phyloP scores from a whole-genome alignment of 495 filamentous ascomycete species.

The Daldinia concentrica region DNA sequence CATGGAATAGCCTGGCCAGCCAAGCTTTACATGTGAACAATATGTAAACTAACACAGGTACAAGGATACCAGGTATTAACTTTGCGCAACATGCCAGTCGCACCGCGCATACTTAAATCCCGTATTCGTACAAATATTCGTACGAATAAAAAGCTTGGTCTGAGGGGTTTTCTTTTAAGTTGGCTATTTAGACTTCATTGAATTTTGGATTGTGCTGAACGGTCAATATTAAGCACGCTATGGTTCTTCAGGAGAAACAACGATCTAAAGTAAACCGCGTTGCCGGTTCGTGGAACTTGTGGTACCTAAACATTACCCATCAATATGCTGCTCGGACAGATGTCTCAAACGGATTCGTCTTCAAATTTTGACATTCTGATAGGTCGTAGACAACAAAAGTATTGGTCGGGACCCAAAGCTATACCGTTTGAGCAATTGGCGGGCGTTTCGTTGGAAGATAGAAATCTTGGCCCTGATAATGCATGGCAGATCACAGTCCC shows the following conservation, averaged over 20 bases:
- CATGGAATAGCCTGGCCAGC: neutral
- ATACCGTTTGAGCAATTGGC: conserved; percentile 26
- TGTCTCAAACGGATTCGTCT: conserved; percentile 38
- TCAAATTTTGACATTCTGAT: conserved; percentile 22
- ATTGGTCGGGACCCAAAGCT: conserved; percentile 30
- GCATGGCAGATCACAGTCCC: conserved; percentile 43
- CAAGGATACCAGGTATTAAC: conserved; percentile 16
- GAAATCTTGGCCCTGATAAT: conserved; percentile 43
- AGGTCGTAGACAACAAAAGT: conserved; percentile 5
- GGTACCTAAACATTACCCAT: neutral
- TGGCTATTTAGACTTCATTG: neutral
- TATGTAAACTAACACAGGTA: neutral
- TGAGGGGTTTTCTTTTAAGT: neutral
- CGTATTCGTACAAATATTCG: conserved; percentile 21
- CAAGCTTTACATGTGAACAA: neutral
- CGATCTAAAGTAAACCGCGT: conserved; percentile 2
- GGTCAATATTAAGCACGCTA: neutral
- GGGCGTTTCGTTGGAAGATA: conserved; percentile 22
- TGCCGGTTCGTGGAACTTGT: conserved; percentile 23
- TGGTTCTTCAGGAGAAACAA: neutral
- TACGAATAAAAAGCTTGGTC: conserved; percentile 1
- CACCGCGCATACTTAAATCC: conserved; percentile 14
- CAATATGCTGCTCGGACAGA: conserved; percentile 17
- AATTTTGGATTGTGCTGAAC: neutral
- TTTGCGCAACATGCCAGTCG: conserved; percentile 22